A percentile compares a stretch with the other conserved stretches of the same genome.
Conservation (phyloP, 352 stramenopile species). For the Phytophthora pluvialis region DNA sequence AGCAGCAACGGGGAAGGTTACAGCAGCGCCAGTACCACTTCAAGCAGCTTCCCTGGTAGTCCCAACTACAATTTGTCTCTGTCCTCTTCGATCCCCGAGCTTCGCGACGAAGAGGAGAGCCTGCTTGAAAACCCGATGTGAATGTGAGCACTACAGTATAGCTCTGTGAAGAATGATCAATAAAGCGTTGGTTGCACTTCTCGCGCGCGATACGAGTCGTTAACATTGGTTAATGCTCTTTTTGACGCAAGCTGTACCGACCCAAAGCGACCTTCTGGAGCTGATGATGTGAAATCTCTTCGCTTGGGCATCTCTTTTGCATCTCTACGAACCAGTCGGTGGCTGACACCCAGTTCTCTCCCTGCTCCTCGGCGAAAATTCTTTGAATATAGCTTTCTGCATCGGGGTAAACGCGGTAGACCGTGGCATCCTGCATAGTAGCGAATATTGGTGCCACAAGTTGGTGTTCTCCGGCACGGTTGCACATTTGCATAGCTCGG, state of each 20-base stretch:
- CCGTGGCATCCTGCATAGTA: conserved; percentile 62
- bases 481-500: conserved; percentile 73
- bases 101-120: conserved; percentile 58
- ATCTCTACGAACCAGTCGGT: conserved; percentile 82
- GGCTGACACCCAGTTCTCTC: conserved; percentile 67
- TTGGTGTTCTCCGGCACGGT: conserved; percentile 53
- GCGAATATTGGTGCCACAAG: conserved; percentile 68
- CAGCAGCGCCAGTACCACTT: conserved; percentile 36
- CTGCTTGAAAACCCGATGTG: conserved; percentile 54
- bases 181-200: neutral
- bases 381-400: conserved; percentile 75
- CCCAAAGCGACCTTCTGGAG: conserved; percentile 72
- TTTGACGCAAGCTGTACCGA: conserved; percentile 57
- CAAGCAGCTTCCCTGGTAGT: conserved; percentile 41
- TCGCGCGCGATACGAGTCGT: neutral
- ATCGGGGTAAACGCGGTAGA: conserved; percentile 56
- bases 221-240: conserved; percentile 24
- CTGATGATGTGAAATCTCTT: conserved; percentile 56
- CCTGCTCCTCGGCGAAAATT: conserved; percentile 74
- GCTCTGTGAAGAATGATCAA: conserved; percentile 1
- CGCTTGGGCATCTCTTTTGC: conserved; percentile 56
- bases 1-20: conserved; percentile 29
- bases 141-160: conserved; percentile 1
- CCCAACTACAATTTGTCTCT: conserved; percentile 38
- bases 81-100: conserved; percentile 38